Percentiles rank a stretch among this genome's conserved stretches.
These are phyloP conservation scores for Chlorophyllum brunneum DNA, from an alignment of 768 basidiomycete species.

Conservation along the genomic window DNA sequence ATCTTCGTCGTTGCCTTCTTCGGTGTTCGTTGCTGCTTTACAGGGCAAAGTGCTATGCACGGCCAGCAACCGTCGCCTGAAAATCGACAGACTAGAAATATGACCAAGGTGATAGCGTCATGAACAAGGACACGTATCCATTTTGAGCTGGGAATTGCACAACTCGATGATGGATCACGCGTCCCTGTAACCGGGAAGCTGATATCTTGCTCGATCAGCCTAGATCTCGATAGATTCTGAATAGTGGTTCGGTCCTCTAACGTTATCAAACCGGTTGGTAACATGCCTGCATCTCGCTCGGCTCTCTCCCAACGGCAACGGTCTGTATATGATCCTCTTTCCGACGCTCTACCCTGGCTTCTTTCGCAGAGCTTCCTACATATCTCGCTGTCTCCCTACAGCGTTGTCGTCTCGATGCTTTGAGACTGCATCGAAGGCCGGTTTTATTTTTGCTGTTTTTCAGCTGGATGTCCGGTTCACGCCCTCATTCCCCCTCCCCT, in stretches of 20 bases:
- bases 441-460: slow-evolving; percentile 31
- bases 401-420: slow-evolving; percentile 32
- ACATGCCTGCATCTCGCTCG: slow-evolving; percentile 5
- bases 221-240: slow-evolving; percentile 9
- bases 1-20: background rate
- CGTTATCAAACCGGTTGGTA: slow-evolving; percentile 13
- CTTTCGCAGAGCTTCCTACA: slow-evolving; percentile 19
- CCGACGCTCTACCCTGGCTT: slow-evolving; percentile 19
- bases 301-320: slow-evolving; percentile 13
- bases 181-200: slow-evolving; percentile 5
- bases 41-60: slow-evolving; percentile 2
- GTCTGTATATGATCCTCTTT: slow-evolving; percentile 10
- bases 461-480: slow-evolving; percentile 47
- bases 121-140: background rate
- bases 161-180: slow-evolving; percentile 7
- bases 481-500: slow-evolving; percentile 41
- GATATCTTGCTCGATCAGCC: slow-evolving; percentile 8
- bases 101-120: slow-evolving; percentile 1
- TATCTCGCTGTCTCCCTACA: slow-evolving; percentile 18
- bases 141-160: background rate
- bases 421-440: slow-evolving; percentile 38
- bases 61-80: slow-evolving; percentile 1
- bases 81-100: slow-evolving; percentile 1
- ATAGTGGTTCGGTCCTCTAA: slow-evolving; percentile 9
- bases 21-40: slow-evolving; percentile 10